Conservation (phyloP, 2,329 filamentous ascomycete species). For the Sarocladiaceae sp. region DNA sequence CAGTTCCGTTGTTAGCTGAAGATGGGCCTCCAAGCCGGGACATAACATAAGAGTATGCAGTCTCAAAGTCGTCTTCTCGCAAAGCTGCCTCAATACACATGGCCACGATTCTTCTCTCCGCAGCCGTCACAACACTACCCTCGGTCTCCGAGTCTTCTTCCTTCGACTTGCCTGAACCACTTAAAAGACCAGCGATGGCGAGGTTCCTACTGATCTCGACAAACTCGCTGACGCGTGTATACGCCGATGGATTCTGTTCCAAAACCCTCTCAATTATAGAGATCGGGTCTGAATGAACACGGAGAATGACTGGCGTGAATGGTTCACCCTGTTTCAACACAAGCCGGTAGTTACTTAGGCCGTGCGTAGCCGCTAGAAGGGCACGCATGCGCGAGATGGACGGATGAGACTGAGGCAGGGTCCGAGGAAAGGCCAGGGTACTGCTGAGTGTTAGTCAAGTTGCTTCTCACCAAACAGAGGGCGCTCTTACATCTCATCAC, state of each 20-base stretch:
- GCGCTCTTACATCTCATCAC: constrained; percentile 61
- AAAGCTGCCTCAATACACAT: constrained; percentile 78
- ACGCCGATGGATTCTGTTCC: constrained; percentile 68
- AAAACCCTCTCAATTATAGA: constrained; percentile 67
- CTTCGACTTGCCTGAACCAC: constrained; percentile 9
- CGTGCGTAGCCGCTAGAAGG: constrained; percentile 66
- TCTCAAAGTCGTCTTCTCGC: constrained; percentile 74
- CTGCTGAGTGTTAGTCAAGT: constrained; percentile 31
- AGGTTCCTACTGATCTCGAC: constrained; percentile 63
- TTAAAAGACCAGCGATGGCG: constrained; percentile 48
- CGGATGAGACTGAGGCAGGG: constrained; percentile 45
- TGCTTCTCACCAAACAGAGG: not conserved
- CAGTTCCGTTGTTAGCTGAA: not conserved
- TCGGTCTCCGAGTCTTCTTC: constrained; percentile 17
- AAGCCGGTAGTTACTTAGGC: constrained; percentile 68
- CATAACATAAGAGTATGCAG: constrained; percentile 76
- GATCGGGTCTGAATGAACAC: constrained; percentile 70
- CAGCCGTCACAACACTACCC: constrained; percentile 27
- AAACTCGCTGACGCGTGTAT: constrained; percentile 68
- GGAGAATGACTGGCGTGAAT: constrained; percentile 70
- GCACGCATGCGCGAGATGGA: constrained; percentile 52
- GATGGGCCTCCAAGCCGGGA: constrained; percentile 49
- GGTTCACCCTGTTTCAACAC: constrained; percentile 74
- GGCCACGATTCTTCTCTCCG: constrained; percentile 63
- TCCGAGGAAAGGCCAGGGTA: constrained; percentile 55